Evolutionary conservation across 164 flowering plant genomes (phyloP), one percentile per base, ranked within the genome.

Genomic region (Aristolochia fimbriata): DNA sequence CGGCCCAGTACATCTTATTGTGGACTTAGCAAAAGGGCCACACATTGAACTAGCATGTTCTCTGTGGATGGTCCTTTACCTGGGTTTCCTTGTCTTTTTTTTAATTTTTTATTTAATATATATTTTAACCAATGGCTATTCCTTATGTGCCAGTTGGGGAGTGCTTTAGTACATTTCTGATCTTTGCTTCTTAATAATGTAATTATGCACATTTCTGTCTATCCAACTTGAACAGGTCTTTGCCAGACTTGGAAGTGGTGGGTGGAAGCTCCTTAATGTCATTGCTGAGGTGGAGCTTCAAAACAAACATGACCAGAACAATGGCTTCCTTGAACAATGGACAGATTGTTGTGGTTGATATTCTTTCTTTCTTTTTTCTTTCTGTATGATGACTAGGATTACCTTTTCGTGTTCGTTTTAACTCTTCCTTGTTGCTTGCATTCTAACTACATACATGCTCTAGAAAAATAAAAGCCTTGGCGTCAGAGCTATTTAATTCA

Each of bases 211-310:
- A n/a, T 52, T 51, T 43, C 27, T 37, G 27, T 14, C 23, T 6
- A 6, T 19, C 30, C 43, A 23, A n/a, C 37, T 58, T 37, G 24
- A 47, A 6, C 76, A 91, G 97, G 81, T 88, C 96, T 51, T 74
- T 91, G 60, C 88, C 85, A 59, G 75, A 78, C 65, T 77, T 88
- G 65, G 81, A 81, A 62, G 75, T 83, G 58, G 66, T 85, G 62
- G 76, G 70, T 46, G 84, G 76, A 65, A 70, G 71, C 59, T 81
- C 96, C 57, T 62, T 91, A 64, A 72, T 74, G 81, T 77, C 88
- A 64, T 62, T 83, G 47, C 72, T 91, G 20, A 73, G 91, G 67
- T 91, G 97, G 96, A 91, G 74, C 71, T 85, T 81, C 72, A 86
- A 77, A 74, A 59, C 78, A 21, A 83, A 79, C 65, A 85, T 88